Conservation (phyloP, 2,329 filamentous ascomycete species). For the Stemphylium beticola region DNA sequence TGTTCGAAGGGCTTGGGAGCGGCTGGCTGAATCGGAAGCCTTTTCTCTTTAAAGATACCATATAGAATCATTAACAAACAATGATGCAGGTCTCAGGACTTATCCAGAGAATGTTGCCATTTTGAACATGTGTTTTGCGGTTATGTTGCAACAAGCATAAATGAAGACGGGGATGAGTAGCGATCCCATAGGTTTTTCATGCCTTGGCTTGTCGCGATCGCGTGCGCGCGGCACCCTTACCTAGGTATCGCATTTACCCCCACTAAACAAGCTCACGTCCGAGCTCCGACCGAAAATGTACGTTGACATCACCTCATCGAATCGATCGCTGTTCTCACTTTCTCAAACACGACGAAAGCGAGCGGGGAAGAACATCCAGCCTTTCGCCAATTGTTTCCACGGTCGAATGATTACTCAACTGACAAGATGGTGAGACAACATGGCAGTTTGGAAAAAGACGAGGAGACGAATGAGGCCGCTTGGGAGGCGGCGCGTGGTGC, state of each 20-base stretch:
- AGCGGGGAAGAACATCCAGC: not conserved
- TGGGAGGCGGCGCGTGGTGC: constrained; percentile 75
- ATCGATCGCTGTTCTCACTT: not conserved
- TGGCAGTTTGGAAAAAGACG: constrained; percentile 64
- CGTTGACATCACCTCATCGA: constrained; percentile 27
- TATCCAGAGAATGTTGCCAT: no score
- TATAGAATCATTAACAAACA: not conserved
- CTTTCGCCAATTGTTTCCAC: not conserved
- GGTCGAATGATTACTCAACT: not conserved
- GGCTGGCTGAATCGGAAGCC: no score
- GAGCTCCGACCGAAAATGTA: constrained; percentile 20
- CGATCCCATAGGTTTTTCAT: no score
- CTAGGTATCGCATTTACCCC: not conserved
- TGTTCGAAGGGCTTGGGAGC: no score
- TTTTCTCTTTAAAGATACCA: not conserved
- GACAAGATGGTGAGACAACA: constrained; percentile 54
- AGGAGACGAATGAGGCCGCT: constrained; percentile 72
- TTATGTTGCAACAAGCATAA: no score
- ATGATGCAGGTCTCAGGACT: no score
- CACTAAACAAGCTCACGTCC: constrained; percentile 8
- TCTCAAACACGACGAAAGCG: not conserved
- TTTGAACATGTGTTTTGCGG: no score
- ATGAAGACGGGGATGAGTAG: no score
- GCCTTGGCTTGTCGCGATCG: not conserved
- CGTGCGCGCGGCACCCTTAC: not conserved